Evolutionary conservation across 768 basidiomycete species (phyloP).

Genomic region (Hypholoma sublateritium): DNA sequence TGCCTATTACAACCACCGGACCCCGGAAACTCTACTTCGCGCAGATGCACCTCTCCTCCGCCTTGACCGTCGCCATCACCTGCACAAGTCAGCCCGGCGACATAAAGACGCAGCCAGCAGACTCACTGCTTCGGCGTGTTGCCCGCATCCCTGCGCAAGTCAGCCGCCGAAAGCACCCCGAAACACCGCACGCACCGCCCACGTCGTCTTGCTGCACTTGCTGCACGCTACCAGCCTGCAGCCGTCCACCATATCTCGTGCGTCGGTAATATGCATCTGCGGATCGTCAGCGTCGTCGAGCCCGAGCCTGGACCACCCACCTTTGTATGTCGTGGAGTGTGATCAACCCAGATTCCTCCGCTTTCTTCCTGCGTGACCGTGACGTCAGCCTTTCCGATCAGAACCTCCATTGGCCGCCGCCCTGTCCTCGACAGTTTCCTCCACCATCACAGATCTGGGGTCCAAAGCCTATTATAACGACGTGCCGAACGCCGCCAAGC

Average conservation of each 20-base stretch:
- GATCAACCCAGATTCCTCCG: background rate
- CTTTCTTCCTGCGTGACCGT: background rate
- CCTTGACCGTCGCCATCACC: slow-evolving; percentile 48
- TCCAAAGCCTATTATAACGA: too few relatives aligned
- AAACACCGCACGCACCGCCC: slow-evolving; percentile 50
- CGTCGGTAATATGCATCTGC: slow-evolving; percentile 17
- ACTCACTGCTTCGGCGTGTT: slow-evolving; percentile 64
- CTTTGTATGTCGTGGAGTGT: background rate
- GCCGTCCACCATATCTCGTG: slow-evolving; percentile 41
- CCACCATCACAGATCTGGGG: too few relatives aligned
- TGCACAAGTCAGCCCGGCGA: slow-evolving; percentile 20
- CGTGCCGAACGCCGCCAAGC: too few relatives aligned
- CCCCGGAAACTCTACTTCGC: slow-evolving; percentile 21
- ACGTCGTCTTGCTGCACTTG: slow-evolving; percentile 67
- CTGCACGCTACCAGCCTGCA: slow-evolving; percentile 61
- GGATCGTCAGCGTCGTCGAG: background rate
- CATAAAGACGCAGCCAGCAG: background rate
- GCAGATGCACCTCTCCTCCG: slow-evolving; percentile 48
- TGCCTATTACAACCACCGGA: background rate
- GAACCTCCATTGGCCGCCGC: too few relatives aligned
- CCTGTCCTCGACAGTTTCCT: too few relatives aligned
- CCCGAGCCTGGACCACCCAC: background rate
- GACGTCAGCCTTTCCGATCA: background rate
- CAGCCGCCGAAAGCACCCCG: slow-evolving; percentile 13
- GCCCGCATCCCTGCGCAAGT: slow-evolving; percentile 62